phyloP scores from a whole-genome alignment of 2,329 filamentous ascomycete genomes.

The Polytolypa hystricis region DNA sequence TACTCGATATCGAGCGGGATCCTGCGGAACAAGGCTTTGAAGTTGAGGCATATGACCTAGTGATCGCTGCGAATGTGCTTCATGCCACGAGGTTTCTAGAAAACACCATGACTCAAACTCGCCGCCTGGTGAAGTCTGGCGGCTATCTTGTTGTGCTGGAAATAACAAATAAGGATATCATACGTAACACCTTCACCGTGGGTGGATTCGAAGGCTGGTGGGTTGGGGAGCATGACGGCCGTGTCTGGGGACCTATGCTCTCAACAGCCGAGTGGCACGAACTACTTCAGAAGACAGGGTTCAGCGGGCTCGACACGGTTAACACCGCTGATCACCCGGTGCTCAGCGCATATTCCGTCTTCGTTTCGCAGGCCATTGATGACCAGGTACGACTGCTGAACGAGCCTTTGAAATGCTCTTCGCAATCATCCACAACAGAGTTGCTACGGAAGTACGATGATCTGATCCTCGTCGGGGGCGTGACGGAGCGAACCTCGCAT shows the following conservation, averaged over 20 bases:
- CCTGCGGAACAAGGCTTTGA: constrained; percentile 15
- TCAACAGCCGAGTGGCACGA: constrained; percentile 4
- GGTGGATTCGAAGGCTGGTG: no score
- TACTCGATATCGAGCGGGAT: constrained; percentile 13
- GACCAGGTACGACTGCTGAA: constrained; percentile 1
- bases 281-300: constrained; percentile 6
- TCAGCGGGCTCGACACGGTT: constrained; percentile 7
- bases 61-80: constrained; percentile 15
- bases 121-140: no score
- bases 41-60: constrained; percentile 12
- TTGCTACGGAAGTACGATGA: not conserved
- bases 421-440: no score
- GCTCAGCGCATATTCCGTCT: not conserved
- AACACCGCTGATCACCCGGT: constrained; percentile 1
- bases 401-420: constrained; percentile 3
- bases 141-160: no score
- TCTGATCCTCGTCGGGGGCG: constrained; percentile 1
- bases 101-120: no score
- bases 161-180: no score
- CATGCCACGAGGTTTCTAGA: no score
- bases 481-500: constrained; percentile 5
- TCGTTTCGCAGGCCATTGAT: constrained; percentile 7
- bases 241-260: constrained; percentile 2
- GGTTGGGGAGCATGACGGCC: constrained; percentile 9
- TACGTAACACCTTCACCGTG: no score